Conservation (phyloP, 1,284 basidiomycete species). For the Caloboletus firmus region DNA sequence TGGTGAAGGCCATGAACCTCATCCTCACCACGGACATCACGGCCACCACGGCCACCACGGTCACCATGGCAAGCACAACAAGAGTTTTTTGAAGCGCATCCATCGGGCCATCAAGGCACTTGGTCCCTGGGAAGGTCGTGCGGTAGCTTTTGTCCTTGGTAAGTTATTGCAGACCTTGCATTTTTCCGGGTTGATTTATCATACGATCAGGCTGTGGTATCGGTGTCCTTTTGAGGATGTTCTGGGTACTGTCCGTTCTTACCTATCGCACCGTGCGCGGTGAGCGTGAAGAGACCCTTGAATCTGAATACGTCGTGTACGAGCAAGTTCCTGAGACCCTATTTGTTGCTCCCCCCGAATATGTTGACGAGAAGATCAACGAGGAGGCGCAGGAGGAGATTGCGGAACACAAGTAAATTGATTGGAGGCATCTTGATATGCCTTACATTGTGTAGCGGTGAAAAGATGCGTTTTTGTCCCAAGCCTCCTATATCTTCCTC, state of each 20-base stretch:
- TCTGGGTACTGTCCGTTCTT: conserved; percentile 68
- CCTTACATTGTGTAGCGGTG: background rate
- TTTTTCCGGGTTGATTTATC: conserved; percentile 4
- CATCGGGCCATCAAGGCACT: conserved; percentile 63
- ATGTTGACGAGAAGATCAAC: conserved; percentile 51
- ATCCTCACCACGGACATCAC: background rate
- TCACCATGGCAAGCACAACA: conserved; percentile 33
- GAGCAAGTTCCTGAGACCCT: conserved; percentile 37
- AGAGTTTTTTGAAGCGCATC: conserved; percentile 57
- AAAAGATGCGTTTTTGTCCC: background rate
- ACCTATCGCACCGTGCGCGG: conserved; percentile 54
- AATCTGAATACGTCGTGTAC: conserved; percentile 39
- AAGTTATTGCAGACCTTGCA: conserved; percentile 21
- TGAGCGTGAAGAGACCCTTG: conserved; percentile 36
- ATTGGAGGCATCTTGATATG: background rate
- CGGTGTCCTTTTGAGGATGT: conserved; percentile 74
- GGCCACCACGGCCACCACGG: conserved; percentile 18
- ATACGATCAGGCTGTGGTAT: conserved; percentile 63
- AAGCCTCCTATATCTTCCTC: background rate
- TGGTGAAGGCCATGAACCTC: conserved; percentile 24
- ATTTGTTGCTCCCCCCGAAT: conserved; percentile 50
- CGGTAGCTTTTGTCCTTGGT: conserved; percentile 79
- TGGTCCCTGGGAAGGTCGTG: conserved; percentile 77
- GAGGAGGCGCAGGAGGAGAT: conserved; percentile 10
- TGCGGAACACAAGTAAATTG: conserved; percentile 22